A percentile compares a stretch with the other conserved stretches of the same genome.
Conservation (phyloP, 73 alveolate species). For the Blepharisma stoltei region DNA sequence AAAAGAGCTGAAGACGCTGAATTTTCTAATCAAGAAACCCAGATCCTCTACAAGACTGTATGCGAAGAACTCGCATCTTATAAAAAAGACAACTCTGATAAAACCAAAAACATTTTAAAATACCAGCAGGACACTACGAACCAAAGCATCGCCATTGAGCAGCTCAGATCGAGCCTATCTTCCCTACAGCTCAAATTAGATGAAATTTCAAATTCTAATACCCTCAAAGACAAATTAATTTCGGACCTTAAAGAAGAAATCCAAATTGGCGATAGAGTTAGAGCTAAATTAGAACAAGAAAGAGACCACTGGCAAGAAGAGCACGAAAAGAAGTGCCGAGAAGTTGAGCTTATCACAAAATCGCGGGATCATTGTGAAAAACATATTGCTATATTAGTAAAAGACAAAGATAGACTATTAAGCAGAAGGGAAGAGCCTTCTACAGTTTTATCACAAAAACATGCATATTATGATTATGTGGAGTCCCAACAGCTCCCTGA, state of each 20-base stretch:
- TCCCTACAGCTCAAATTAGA: neutral
- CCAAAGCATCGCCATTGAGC: too few relatives aligned
- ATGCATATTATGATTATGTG: neutral
- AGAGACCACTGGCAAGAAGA: neutral
- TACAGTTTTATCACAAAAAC: neutral
- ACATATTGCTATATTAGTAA: conserved; percentile 22
- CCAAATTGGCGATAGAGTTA: neutral
- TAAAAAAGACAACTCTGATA: too few relatives aligned
- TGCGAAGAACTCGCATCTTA: too few relatives aligned
- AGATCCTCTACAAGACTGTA: too few relatives aligned
- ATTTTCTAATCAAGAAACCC: too few relatives aligned
- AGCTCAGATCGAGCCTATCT: neutral
- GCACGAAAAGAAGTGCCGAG: neutral
- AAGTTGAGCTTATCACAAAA: neutral
- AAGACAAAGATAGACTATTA: conserved; percentile 20
- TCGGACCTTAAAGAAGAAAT: conserved; percentile 13
- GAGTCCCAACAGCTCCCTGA: neutral
- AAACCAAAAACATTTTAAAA: too few relatives aligned
- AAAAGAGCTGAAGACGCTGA: too few relatives aligned
- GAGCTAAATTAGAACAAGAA: neutral
- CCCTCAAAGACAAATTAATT: neutral
- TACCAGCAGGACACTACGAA: too few relatives aligned
- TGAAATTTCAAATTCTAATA: neutral
- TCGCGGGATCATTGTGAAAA: conserved; percentile 16
- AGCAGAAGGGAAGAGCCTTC: neutral